Base-by-base conservation (phyloP, 2,329 filamentous ascomycete species). In the Fusarium oxysporum region DNA sequence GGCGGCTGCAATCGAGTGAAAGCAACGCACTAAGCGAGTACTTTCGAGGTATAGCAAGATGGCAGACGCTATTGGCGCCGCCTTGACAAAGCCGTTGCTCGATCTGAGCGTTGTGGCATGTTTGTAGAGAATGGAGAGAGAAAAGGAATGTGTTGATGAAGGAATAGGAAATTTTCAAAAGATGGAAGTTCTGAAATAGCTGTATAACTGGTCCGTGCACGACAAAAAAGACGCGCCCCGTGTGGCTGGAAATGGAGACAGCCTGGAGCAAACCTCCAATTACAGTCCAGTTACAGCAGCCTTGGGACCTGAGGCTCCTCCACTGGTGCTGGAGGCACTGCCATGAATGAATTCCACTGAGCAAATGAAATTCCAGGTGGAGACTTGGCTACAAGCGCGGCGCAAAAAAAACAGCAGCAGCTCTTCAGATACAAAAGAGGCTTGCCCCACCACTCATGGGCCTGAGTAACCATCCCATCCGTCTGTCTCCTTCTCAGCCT, bases 361-460 rank as follows among this genome's bases (percentile, higher is more conserved):
- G 57, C 47, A 63, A 53, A 55, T 63, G 48, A 58, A 62, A 65
- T 62, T 30, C 60, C 58, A 45, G 65, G 68, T 71, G 69, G 69
- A 62, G 58, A 53, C 51, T 38, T 53, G 57, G 62, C 51, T 57
- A 43, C 65, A 71, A 70, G 66, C 48, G 64, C 70, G 50, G 64
- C 45, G 68, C 63, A 68, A 59, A 38, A 64, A 62, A 62, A 37
- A 48, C 56, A 68, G 44, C 35, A 58, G 53, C 28, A 67, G 65
- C 62, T 67, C 54, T 56, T 54, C 72, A 67, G 62, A 75, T 78
- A 78, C 76, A 78, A 78, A 78, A 78, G 76, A 76, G 71, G 76
- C 73, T 76, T 78, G 76, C 76, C 76, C 76, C 76, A 78, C 76
- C 76, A 78, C 76, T 78, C 74, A 73, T 73, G 62, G 71, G 65